These are phyloP conservation scores for Neonectria punicea DNA, from an alignment of 2,329 filamentous ascomycete genomes.

Conservation along the genomic window DNA sequence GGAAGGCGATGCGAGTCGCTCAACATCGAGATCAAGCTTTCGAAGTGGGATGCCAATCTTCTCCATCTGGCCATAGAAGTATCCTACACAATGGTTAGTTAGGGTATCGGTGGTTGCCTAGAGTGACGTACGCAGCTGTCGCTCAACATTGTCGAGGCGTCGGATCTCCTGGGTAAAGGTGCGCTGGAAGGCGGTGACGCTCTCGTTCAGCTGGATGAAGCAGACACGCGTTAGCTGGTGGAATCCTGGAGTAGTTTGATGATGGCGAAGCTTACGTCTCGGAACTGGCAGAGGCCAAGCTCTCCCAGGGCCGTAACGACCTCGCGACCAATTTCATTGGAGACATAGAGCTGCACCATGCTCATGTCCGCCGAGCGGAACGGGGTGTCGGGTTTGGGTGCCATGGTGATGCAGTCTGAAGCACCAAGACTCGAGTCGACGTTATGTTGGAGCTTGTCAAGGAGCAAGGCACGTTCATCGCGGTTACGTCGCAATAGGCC, in stretches of 20 bases:
- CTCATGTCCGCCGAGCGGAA: conserved; percentile 99
- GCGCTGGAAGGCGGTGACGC: conserved; percentile 93
- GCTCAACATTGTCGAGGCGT: conserved; percentile 96
- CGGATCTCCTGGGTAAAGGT: conserved; percentile 98
- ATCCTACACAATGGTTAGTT: conserved; percentile 67
- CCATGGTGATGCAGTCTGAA: conserved; percentile 60
- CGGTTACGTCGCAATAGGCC: conserved; percentile 41
- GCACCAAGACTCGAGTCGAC: conserved; percentile 46
- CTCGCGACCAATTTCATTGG: conserved; percentile 98
- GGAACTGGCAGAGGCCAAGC: conserved; percentile 94
- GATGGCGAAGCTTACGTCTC: conserved; percentile 76
- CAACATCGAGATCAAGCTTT: conserved; percentile 90
- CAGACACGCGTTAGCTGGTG: conserved; percentile 29
- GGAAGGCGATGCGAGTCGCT: conserved; percentile 86
- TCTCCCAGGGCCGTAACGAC: conserved; percentile 96
- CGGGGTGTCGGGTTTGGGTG: conserved; percentile 84
- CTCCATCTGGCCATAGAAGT: conserved; percentile 96
- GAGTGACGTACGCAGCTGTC: conserved; percentile 85
- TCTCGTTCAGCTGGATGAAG: conserved; percentile 80
- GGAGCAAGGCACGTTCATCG: conserved; percentile 41
- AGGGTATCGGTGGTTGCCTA: conserved; percentile 22
- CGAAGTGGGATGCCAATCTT: conserved; percentile 87
- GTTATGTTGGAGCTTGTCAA: conserved; percentile 46
- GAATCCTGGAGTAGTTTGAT: conserved; percentile 27
- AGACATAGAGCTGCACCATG: conserved; percentile 99